Conservation (phyloP, 306 rosid genomes). For the Mimosa bimucronata region DNA sequence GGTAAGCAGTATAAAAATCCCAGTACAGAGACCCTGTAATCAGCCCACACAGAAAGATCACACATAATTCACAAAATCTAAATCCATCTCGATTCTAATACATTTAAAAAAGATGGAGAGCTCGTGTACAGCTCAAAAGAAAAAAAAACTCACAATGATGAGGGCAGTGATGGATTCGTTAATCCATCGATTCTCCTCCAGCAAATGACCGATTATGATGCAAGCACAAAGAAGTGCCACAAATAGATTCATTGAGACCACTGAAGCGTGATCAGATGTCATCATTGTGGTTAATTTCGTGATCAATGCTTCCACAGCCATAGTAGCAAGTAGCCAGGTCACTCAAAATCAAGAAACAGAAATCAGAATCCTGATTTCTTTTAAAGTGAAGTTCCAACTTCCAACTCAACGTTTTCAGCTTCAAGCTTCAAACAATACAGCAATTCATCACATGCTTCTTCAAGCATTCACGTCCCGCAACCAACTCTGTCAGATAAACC, state of each 20-base stretch:
- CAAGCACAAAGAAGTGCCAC: conserved; percentile 92
- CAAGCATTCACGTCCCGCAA: conserved; percentile 12
- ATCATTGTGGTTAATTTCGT: conserved; percentile 39
- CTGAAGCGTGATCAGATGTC: conserved; percentile 74
- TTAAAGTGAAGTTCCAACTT: not conserved
- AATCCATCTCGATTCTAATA: conserved; percentile 1
- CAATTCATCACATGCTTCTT: conserved; percentile 28
- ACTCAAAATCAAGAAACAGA: not conserved
- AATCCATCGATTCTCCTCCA: conserved; percentile 88
- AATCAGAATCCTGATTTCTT: conserved; percentile 5
- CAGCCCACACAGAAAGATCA: not conserved
- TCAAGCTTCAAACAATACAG: not conserved
- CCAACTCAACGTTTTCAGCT: not conserved
- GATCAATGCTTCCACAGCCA: conserved; percentile 29
- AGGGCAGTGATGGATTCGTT: conserved; percentile 95
- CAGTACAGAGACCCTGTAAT: conserved; percentile 84
- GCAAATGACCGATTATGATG: conserved; percentile 81
- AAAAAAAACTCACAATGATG: conserved; percentile 64
- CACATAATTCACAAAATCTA: not conserved
- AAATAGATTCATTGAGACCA: conserved; percentile 83
- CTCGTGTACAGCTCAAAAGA: not conserved
- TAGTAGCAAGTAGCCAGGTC: not conserved
- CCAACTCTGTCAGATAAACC: conserved; percentile 4
- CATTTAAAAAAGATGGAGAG: not conserved
- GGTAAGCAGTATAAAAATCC: conserved; percentile 67